Evolutionary conservation across 2,329 filamentous ascomycete species (phyloP), one percentile per base, ranked within the genome.

Genomic region (Clarireedia paspali): DNA sequence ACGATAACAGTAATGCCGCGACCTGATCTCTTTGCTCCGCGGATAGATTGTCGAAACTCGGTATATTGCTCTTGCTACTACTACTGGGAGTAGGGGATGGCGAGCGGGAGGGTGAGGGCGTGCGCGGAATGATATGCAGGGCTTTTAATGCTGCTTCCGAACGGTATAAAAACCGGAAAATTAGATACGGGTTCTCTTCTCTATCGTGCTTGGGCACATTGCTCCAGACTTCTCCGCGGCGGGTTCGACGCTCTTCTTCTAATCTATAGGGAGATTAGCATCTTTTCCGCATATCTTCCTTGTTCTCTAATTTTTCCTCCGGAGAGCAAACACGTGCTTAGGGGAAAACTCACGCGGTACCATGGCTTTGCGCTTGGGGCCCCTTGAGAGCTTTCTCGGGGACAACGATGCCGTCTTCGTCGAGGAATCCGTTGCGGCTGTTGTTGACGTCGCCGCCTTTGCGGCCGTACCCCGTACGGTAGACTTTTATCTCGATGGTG

Each of bases 381-480:
- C 57, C 56, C 7, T 62, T 64, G 10, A 65, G 34, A 12, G 60
- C 57, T 24, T 54, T 62, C 47, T 65, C 62, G 1, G 59, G 61
- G 3, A 64, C 57, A 1, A 46, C 24, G 0, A 7, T 34, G 17
- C 20, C 15, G 2, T 47, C 10, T 6, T 48, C 23, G 4, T 39
- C 30, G 5, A 57, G 9, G 40, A 59, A 57, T 2, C 39, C 50
- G 6, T 34, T 26, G 2, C 23, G 50, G 14, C 6, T 51, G 12
- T 44, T 46, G 1, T 24, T 20, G 15, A 48, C 20, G 38, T 27
- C 34, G 2, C 54, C 57, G 26, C 59, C 55, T 12, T 26, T 9
- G 26, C 46, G 58, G 10, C 60, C 61, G 23, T 48, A 53, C 15
- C 20, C 58, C 17, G 52, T 55, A 14, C 27, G 52, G 15, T 57